These are phyloP conservation scores for Saksenaea vasiformis DNA, from an alignment of 371 early-diverging fungal genomes.

Conservation along the genomic window DNA sequence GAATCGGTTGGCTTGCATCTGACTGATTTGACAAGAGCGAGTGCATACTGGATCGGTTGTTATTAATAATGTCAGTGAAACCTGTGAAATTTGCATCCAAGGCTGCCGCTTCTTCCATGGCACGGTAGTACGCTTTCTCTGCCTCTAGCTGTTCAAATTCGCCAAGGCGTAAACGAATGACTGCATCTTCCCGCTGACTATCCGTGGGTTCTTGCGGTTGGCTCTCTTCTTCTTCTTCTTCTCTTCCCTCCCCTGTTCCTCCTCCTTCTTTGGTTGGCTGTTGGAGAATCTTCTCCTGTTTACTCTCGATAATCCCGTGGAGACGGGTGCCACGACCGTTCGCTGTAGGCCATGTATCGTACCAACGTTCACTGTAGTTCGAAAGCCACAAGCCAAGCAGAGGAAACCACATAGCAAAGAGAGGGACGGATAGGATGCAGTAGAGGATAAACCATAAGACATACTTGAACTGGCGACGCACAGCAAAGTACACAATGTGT, in stretches of 20 bases:
- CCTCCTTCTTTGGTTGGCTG: neutral
- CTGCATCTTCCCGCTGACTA: conserved; percentile 15
- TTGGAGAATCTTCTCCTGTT: neutral
- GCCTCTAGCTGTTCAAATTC: conserved; percentile 43
- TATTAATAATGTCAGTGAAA: conserved; percentile 34
- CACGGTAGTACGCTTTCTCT: conserved; percentile 27
- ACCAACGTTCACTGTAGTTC: conserved; percentile 43
- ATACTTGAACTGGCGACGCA: conserved; percentile 45
- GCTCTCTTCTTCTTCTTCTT: neutral
- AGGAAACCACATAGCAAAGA: conserved; percentile 48
- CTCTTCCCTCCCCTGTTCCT: neutral
- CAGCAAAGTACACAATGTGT: conserved; percentile 41
- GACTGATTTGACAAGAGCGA: neutral
- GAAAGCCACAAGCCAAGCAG: conserved; percentile 41
- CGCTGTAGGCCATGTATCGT: conserved; percentile 43
- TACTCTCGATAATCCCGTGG: conserved; percentile 40
- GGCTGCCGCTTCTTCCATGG: conserved; percentile 40
- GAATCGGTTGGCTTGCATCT: conserved; percentile 6
- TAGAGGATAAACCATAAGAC: conserved; percentile 48
- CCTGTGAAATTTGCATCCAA: conserved; percentile 48
- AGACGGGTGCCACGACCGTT: conserved; percentile 17
- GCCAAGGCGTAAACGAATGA: conserved; percentile 33
- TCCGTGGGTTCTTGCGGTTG: conserved; percentile 12
- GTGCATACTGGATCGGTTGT: conserved; percentile 11
- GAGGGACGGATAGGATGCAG: conserved; percentile 36